phyloP scores from a whole-genome alignment of 176 grass and related monocot species.

The Oryza officinalis region DNA sequence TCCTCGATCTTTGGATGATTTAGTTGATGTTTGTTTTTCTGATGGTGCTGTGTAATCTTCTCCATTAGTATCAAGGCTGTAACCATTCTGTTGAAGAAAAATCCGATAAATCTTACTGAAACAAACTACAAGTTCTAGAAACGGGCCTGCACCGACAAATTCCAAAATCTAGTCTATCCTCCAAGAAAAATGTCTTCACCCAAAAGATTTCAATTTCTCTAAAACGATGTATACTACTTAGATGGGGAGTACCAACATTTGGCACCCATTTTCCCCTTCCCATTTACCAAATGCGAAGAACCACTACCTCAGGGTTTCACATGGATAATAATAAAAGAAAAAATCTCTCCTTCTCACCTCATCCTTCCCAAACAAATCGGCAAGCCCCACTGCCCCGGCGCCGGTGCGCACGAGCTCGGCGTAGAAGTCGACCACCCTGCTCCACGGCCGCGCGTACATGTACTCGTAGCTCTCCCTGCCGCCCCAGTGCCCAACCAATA shows the following conservation, averaged over 20 bases:
- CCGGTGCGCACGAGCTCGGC: constrained; percentile 54
- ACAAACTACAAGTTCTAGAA: neutral
- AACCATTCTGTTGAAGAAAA: constrained; percentile 38
- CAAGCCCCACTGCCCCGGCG: constrained; percentile 46
- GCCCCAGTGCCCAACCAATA: too few relatives aligned
- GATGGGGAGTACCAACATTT: neutral
- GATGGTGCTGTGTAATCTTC: constrained; percentile 26
- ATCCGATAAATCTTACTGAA: neutral
- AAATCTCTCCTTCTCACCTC: constrained; percentile 32
- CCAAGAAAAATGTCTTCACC: neutral
- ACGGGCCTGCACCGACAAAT: neutral
- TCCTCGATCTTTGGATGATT: constrained; percentile 55
- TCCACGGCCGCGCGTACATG: constrained; percentile 74
- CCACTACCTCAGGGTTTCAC: neutral
- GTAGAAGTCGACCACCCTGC: constrained; percentile 77
- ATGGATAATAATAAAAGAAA: neutral
- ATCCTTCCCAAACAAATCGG: constrained; percentile 52
- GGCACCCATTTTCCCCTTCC: neutral
- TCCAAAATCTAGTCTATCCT: neutral
- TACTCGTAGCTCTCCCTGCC: constrained; percentile 81
- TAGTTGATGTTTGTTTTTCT: constrained; percentile 24
- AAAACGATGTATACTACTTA: neutral
- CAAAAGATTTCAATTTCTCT: neutral
- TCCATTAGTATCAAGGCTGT: neutral
- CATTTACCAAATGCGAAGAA: neutral